Evolutionary conservation across 2,329 filamentous ascomycete species (phyloP).

Genomic region (Venturia asperata): DNA sequence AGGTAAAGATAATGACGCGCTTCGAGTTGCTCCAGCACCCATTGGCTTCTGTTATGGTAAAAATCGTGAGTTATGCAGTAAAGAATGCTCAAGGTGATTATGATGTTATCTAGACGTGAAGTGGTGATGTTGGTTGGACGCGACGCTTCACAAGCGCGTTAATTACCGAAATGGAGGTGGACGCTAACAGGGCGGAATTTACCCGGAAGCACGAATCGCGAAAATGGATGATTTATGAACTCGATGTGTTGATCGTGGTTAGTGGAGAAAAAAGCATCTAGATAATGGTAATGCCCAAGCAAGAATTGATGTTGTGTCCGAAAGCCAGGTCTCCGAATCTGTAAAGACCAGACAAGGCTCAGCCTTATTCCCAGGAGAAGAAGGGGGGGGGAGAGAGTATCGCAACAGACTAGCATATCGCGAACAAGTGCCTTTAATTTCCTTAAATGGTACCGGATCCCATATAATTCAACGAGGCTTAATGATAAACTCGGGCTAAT

Average conservation of each 20-base stretch:
- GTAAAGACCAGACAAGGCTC: neutral
- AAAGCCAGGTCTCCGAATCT: neutral
- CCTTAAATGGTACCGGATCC: no score
- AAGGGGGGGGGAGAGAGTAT: no score
- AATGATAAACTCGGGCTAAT: no score
- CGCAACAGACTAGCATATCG: no score
- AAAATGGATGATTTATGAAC: neutral
- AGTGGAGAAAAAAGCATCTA: neutral
- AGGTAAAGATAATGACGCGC: neutral
- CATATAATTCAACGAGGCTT: no score
- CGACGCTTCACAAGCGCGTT: neutral
- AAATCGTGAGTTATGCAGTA: neutral
- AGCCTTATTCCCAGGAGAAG: neutral
- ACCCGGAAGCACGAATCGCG: neutral
- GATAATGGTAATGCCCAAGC: neutral
- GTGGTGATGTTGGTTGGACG: slow-evolving; percentile 1
- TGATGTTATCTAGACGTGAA: neutral
- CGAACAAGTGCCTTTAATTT: no score
- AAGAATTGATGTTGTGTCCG: neutral
- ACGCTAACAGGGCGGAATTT: neutral
- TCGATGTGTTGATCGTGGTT: neutral
- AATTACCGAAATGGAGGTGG: neutral
- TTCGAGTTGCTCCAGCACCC: neutral
- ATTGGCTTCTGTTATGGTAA: neutral
- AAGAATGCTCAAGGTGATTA: neutral